These are phyloP conservation scores for Effrenium voratum DNA, from an alignment of 73 alveolate species.

Conservation along the genomic window DNA sequence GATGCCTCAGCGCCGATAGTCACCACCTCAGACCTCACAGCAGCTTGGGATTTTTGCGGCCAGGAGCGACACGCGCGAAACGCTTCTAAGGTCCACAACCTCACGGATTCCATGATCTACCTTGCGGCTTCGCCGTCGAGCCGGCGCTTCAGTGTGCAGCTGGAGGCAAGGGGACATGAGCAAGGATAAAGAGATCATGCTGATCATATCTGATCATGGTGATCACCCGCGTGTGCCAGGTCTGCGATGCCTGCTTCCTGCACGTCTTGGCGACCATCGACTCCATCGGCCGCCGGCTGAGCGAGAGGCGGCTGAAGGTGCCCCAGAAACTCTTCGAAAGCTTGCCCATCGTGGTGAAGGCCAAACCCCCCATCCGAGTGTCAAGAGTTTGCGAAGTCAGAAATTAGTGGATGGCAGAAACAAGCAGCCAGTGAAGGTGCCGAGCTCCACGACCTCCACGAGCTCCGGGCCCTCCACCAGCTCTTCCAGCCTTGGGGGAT, in stretches of 20 bases:
- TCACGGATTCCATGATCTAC: not conserved
- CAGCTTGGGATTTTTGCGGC: not conserved
- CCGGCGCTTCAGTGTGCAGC: constrained; percentile 1
- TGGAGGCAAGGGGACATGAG: not conserved
- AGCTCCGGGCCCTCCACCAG: constrained; percentile 3
- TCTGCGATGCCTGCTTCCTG: not conserved
- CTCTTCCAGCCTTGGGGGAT: not conserved
- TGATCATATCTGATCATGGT: not conserved
- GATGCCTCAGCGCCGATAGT: not conserved
- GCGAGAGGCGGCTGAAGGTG: not conserved
- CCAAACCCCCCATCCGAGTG: not conserved
- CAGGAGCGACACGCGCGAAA: not conserved
- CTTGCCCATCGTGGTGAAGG: not conserved
- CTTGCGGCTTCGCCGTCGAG: not conserved
- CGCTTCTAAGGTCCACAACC: not conserved
- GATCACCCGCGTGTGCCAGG: constrained; percentile 1
- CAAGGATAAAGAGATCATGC: not conserved
- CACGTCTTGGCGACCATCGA: not conserved
- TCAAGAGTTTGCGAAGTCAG: not conserved
- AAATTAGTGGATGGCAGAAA: not conserved
- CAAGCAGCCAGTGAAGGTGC: not conserved
- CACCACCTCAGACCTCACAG: not conserved
- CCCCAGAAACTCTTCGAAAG: not conserved
- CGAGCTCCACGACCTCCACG: not conserved
- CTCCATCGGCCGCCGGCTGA: constrained; percentile 3